Conservation (phyloP, 257 asterid species). For the Voacanga thouarsii region DNA sequence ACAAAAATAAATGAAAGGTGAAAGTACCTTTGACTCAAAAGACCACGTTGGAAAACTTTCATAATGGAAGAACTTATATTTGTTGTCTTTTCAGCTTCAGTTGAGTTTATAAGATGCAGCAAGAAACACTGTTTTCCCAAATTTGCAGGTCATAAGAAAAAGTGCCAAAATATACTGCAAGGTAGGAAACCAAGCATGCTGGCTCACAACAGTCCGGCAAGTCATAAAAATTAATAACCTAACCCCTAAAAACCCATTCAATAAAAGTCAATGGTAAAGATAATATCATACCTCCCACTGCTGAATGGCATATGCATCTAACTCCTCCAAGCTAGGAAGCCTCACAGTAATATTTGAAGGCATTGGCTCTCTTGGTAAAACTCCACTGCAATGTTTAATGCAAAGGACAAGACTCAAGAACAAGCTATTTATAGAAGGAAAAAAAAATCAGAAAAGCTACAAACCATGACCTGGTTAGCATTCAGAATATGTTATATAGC, state of each 20-base stretch:
- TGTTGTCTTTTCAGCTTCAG: conserved; percentile 77
- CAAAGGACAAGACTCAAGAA: conserved; percentile 29
- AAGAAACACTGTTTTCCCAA: conserved; percentile 71
- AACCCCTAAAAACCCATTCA: conserved; percentile 19
- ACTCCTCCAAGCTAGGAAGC: conserved; percentile 85
- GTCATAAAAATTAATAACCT: neutral
- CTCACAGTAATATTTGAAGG: conserved; percentile 74
- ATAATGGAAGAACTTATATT: conserved; percentile 90
- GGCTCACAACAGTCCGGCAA: conserved; percentile 18
- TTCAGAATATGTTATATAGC: neutral
- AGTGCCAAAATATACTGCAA: conserved; percentile 36
- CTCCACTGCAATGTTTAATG: conserved; percentile 56
- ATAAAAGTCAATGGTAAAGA: conserved; percentile 14
- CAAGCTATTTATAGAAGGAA: neutral
- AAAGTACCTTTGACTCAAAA: conserved; percentile 82
- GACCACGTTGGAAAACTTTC: conserved; percentile 95
- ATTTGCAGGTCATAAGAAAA: conserved; percentile 43
- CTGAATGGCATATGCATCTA: conserved; percentile 77
- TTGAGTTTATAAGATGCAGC: conserved; percentile 92
- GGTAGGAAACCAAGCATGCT: conserved; percentile 21
- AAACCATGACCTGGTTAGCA: neutral
- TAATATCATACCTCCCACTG: conserved; percentile 89
- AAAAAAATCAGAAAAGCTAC: neutral
- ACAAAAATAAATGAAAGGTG: conserved; percentile 17
- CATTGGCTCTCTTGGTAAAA: conserved; percentile 94